Evolutionary conservation across 2,329 filamentous ascomycete genomes (phyloP).

Genomic region (Acephala macrosclerotiorum): DNA sequence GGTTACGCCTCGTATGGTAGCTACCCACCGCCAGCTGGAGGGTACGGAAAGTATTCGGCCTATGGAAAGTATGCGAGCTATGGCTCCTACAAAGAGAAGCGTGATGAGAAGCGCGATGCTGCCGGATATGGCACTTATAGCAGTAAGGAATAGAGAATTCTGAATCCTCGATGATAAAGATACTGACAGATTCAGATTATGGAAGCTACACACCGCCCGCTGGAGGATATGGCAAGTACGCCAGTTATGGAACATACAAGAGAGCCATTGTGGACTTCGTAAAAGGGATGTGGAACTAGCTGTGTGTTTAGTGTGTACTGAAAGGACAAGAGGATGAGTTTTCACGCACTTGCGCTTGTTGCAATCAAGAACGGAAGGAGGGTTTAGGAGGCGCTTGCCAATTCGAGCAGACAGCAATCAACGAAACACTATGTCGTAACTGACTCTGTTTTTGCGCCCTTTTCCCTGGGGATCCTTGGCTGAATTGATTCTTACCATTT

Average conservation of each 20-base stretch:
- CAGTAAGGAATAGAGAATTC: neutral
- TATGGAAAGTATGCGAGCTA: constrained; percentile 26
- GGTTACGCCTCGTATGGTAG: constrained; percentile 8
- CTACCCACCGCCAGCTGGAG: constrained; percentile 13
- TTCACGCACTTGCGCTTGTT: neutral
- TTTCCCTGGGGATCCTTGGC: neutral
- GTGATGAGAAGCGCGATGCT: constrained; percentile 19
- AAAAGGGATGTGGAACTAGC: constrained; percentile 18
- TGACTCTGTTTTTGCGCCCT: neutral
- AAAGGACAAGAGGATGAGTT: neutral
- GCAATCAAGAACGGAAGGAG: neutral
- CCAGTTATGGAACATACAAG: constrained; percentile 24
- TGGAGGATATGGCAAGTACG: constrained; percentile 20
- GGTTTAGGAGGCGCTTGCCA: neutral
- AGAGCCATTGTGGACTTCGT: constrained; percentile 17
- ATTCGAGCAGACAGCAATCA: neutral
- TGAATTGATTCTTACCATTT: neutral
- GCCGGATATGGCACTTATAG: constrained; percentile 20
- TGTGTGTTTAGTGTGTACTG: neutral
- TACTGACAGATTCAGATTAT: constrained; percentile 13
- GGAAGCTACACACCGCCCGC: constrained; percentile 18
- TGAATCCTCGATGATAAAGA: neutral
- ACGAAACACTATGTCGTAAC: neutral
- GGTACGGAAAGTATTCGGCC: constrained; percentile 23
- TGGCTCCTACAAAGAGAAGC: constrained; percentile 17